Evolutionary conservation across 108 stramenopile genomes (phyloP).

Genomic region (Nannochloropsis oceanica): DNA sequence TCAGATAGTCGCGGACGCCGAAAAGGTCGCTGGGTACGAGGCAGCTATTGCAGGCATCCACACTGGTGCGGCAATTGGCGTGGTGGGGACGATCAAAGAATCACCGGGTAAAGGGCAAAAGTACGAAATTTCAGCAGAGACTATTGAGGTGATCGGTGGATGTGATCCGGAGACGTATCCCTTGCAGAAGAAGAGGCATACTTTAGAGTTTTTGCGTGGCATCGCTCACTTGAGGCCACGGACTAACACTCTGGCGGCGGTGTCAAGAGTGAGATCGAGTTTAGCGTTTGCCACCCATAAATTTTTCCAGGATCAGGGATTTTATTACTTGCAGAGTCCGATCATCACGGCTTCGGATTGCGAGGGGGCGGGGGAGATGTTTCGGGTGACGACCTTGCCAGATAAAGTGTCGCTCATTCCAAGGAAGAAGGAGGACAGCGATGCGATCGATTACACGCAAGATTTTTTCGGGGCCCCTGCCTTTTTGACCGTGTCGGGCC

Average conservation of each 20-base stretch:
- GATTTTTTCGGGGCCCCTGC: constrained; percentile 92
- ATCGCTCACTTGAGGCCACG: constrained; percentile 90
- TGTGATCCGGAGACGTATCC: constrained; percentile 88
- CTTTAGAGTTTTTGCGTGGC: constrained; percentile 85
- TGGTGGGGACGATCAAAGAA: constrained; percentile 55
- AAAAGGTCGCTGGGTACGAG: constrained; percentile 8
- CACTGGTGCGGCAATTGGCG: constrained; percentile 77
- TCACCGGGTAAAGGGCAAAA: constrained; percentile 69
- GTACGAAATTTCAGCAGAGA: constrained; percentile 64
- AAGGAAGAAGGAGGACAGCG: constrained; percentile 38
- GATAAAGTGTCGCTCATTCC: constrained; percentile 53
- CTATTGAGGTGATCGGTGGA: constrained; percentile 59
- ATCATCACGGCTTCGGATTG: constrained; percentile 93
- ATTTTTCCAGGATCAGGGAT: constrained; percentile 76
- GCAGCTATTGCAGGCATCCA: constrained; percentile 36
- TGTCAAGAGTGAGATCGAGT: constrained; percentile 72
- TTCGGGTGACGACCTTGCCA: constrained; percentile 80
- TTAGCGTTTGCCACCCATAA: constrained; percentile 67
- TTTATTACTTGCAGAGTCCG: constrained; percentile 90
- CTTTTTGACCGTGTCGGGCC: constrained; percentile 90
- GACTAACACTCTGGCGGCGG: constrained; percentile 88
- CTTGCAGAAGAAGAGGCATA: constrained; percentile 93
- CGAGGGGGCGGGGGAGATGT: constrained; percentile 99
- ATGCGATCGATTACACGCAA: constrained; percentile 41
- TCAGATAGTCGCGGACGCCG: constrained; percentile 64